Evolutionary conservation across 805 yeast species (phyloP).

Genomic region (Candida chauliodis): DNA sequence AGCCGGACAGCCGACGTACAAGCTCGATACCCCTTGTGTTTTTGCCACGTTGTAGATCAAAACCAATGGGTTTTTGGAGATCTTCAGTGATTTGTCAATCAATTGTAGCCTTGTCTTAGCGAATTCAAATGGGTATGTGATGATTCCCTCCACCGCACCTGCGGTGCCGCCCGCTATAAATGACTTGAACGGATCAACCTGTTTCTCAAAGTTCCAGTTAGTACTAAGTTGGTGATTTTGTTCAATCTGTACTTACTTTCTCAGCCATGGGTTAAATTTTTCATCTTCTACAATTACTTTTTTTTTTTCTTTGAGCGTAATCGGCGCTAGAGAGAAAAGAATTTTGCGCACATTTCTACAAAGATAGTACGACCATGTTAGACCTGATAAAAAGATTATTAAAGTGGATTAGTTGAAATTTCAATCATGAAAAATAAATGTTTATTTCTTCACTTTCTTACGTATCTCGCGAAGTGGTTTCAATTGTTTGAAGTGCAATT

Average conservation of each 20-base stretch:
- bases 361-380: too few relatives aligned
- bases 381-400: too few relatives aligned
- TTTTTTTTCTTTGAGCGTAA: constrained; percentile 2
- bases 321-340: too few relatives aligned
- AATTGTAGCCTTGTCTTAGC: constrained; percentile 92
- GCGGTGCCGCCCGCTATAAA: constrained; percentile 95
- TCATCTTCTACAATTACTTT: background rate
- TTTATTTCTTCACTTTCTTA: too few relatives aligned
- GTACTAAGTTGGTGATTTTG: background rate
- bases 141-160: constrained; percentile 90
- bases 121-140: constrained; percentile 95
- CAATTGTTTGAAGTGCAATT: constrained; percentile 22
- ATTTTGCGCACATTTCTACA: too few relatives aligned
- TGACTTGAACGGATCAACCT: constrained; percentile 72
- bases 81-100: constrained; percentile 57
- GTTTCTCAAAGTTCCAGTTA: constrained; percentile 9
- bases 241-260: constrained; percentile 10
- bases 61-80: constrained; percentile 80
- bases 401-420: too few relatives aligned
- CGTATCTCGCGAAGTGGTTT: too few relatives aligned
- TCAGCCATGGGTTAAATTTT: constrained; percentile 4
- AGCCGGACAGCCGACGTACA: constrained; percentile 96
- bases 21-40: constrained; percentile 71
- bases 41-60: constrained; percentile 72
- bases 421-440: too few relatives aligned